phyloP scores from a whole-genome alignment of 768 basidiomycete genomes.

The Podaxis sp. region DNA sequence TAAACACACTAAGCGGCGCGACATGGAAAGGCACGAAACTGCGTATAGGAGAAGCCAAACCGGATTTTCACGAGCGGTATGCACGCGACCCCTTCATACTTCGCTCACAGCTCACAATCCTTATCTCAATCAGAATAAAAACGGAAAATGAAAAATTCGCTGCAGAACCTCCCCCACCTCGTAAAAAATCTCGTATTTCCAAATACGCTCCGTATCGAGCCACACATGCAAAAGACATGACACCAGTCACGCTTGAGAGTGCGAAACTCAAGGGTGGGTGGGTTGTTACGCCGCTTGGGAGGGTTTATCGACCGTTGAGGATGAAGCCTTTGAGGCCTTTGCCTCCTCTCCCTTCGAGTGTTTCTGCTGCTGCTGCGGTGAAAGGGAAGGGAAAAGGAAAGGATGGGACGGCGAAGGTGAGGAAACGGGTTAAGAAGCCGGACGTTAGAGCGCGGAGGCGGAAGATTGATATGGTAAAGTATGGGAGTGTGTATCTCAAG shows the following conservation, averaged over 20 bases:
- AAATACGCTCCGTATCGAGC: conserved; percentile 39
- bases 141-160: conserved; percentile 25
- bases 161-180: conserved; percentile 27
- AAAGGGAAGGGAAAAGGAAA: conserved; percentile 19
- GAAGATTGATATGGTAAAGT: conserved; percentile 73
- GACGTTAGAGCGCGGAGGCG: conserved; percentile 57
- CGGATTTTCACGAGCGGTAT: conserved; percentile 67
- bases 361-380: conserved; percentile 12
- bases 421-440: conserved; percentile 47
- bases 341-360: conserved; percentile 23
- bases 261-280: conserved; percentile 56
- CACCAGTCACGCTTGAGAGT: conserved; percentile 59
- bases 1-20: conserved; percentile 75
- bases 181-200: conserved; percentile 23
- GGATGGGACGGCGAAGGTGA: conserved; percentile 31
- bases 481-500: conserved; percentile 68
- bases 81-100: conserved; percentile 17
- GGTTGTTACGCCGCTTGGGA: conserved; percentile 66
- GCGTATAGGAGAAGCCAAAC: conserved; percentile 81
- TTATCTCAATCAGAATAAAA: conserved; percentile 23
- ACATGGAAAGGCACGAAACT: conserved; percentile 89
- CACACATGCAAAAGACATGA: conserved; percentile 60
- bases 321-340: conserved; percentile 73
- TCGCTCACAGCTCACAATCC: not conserved
- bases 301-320: conserved; percentile 62